A percentile compares a stretch with the other conserved stretches of the same genome.
phyloP scores from a whole-genome alignment of 2,329 filamentous ascomycete species.

The Fusarium tricinctum region DNA sequence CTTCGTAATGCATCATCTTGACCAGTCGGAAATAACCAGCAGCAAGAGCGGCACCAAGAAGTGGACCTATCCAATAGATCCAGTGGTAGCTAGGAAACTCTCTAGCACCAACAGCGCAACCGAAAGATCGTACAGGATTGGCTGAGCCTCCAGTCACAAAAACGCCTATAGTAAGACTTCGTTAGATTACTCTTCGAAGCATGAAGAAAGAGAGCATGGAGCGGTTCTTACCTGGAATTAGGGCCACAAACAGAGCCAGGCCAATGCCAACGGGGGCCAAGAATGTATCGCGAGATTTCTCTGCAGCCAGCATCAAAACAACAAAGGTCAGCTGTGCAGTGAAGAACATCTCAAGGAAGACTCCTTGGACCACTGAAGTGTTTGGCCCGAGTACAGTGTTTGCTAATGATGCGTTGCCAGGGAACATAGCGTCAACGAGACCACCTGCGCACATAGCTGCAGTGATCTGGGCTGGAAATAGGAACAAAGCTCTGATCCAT shows the following conservation, averaged over 20 bases:
- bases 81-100: constrained; percentile 60
- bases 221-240: constrained; percentile 50
- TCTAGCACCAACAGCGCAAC: constrained; percentile 57
- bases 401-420: constrained; percentile 63
- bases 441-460: constrained; percentile 69
- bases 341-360: constrained; percentile 75
- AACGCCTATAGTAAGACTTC: constrained; percentile 16
- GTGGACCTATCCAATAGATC: constrained; percentile 67
- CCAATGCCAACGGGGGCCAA: constrained; percentile 79
- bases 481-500: constrained; percentile 50
- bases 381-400: constrained; percentile 65
- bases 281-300: constrained; percentile 78
- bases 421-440: constrained; percentile 68
- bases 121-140: constrained; percentile 63
- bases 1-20: constrained; percentile 63
- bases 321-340: constrained; percentile 72
- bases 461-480: constrained; percentile 68
- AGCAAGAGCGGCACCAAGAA: constrained; percentile 61
- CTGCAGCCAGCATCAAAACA: constrained; percentile 75
- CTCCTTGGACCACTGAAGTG: constrained; percentile 65
- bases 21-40: constrained; percentile 62
- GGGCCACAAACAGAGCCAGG: constrained; percentile 72
- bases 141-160: constrained; percentile 58
- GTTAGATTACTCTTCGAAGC: constrained; percentile 51
- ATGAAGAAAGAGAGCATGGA: not conserved